These are phyloP conservation scores for Aspergillus cavernicola DNA, from an alignment of 495 filamentous ascomycete species.

Conservation along the genomic window DNA sequence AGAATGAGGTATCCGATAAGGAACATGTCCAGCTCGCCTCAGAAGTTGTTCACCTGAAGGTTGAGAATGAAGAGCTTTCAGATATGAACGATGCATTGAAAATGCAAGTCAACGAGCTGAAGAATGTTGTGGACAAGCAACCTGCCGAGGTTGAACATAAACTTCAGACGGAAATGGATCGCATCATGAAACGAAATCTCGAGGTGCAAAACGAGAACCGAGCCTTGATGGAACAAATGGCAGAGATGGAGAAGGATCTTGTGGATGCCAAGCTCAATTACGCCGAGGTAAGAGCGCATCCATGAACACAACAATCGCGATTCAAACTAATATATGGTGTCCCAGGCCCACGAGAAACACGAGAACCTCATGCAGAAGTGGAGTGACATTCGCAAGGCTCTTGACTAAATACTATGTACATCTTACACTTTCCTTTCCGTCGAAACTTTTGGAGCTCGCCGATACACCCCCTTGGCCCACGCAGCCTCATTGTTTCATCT, in stretches of 20 bases:
- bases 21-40: constrained; percentile 92
- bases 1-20: constrained; percentile 80
- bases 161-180: constrained; percentile 82
- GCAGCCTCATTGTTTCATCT: not conserved
- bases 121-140: constrained; percentile 81
- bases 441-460: constrained; percentile 5
- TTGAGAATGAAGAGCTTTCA: constrained; percentile 83
- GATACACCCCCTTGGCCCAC: not conserved
- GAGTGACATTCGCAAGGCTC: constrained; percentile 71
- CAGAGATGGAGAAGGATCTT: constrained; percentile 90
- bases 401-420: constrained; percentile 43
- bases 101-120: constrained; percentile 77
- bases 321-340: constrained; percentile 13
- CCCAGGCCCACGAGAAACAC: constrained; percentile 56
- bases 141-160: constrained; percentile 81
- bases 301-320: not conserved
- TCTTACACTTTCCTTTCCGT: constrained; percentile 10
- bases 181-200: constrained; percentile 85
- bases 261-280: constrained; percentile 93
- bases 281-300: constrained; percentile 67
- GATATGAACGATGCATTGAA: constrained; percentile 85
- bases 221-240: constrained; percentile 80
- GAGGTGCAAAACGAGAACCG: constrained; percentile 95
- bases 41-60: constrained; percentile 84
- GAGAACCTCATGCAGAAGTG: constrained; percentile 76